Evolutionary conservation across 768 basidiomycete genomes (phyloP).

Genomic region (Pholiota molesta): DNA sequence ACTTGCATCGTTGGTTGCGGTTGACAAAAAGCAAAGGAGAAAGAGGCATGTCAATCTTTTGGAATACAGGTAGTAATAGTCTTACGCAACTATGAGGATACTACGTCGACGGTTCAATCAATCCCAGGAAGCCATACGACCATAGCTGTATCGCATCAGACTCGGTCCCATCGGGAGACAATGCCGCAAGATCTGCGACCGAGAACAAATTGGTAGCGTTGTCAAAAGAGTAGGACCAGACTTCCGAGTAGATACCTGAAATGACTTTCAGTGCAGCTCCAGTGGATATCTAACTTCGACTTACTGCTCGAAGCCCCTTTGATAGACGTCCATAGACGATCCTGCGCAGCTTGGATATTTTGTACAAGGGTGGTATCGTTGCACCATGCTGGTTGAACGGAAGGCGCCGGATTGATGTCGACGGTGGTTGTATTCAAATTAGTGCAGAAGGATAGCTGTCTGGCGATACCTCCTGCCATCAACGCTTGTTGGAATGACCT

Average conservation of each 20-base stretch:
- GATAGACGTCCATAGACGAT: constrained; percentile 40
- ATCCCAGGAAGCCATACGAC: constrained; percentile 45
- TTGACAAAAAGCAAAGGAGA: too few species aligned
- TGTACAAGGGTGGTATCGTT: constrained; percentile 33
- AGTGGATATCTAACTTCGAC: constrained; percentile 4
- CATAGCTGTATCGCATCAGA: constrained; percentile 46
- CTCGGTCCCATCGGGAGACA: constrained; percentile 44
- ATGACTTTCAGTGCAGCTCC: background rate
- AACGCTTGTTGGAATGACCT: constrained; percentile 47
- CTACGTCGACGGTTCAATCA: constrained; percentile 29
- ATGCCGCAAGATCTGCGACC: constrained; percentile 39
- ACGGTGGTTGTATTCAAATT: constrained; percentile 25
- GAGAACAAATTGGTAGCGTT: constrained; percentile 36
- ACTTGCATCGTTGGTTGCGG: too few species aligned
- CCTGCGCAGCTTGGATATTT: constrained; percentile 36
- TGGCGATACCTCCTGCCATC: constrained; percentile 45
- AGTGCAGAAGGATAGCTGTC: constrained; percentile 37
- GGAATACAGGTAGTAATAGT: too few species aligned
- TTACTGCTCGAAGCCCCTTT: constrained; percentile 34
- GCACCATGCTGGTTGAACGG: constrained; percentile 39
- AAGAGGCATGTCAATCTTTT: too few species aligned
- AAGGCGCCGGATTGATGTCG: constrained; percentile 25
- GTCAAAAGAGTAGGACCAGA: constrained; percentile 42
- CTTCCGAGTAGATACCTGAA: constrained; percentile 41
- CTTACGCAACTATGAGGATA: background rate